These are phyloP conservation scores for Alternaria infectoria DNA, from an alignment of 2,329 filamentous ascomycete species.

Conservation along the genomic window DNA sequence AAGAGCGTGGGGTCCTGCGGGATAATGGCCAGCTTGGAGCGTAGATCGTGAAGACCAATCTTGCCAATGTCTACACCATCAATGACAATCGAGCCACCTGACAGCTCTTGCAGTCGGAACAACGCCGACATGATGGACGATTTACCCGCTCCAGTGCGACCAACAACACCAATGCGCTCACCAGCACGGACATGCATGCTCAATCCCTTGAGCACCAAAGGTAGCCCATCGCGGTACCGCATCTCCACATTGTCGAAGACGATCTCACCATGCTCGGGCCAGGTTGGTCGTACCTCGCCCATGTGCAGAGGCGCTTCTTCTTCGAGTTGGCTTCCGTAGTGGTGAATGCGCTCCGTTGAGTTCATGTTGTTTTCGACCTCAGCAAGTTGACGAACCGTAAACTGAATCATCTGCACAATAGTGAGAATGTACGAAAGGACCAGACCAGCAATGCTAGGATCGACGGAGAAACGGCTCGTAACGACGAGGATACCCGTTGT, in stretches of 20 bases:
- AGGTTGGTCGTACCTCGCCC: slow-evolving; percentile 70
- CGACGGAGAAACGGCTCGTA: slow-evolving; percentile 84
- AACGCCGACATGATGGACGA: slow-evolving; percentile 83
- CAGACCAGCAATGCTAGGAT: slow-evolving; percentile 83
- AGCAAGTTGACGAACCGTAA: slow-evolving; percentile 89
- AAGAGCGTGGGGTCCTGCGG: slow-evolving; percentile 86
- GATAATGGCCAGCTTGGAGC: slow-evolving; percentile 80
- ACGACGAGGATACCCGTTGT: slow-evolving; percentile 89
- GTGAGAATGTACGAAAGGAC: slow-evolving; percentile 92
- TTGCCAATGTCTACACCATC: slow-evolving; percentile 67
- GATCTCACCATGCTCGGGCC: slow-evolving; percentile 84
- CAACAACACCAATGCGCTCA: slow-evolving; percentile 81
- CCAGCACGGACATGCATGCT: slow-evolving; percentile 74
- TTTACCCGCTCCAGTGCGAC: slow-evolving; percentile 82
- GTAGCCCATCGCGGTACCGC: slow-evolving; percentile 59
- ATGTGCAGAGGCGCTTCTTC: slow-evolving; percentile 87
- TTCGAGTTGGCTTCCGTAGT: slow-evolving; percentile 86
- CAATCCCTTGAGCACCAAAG: slow-evolving; percentile 57
- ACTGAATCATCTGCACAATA: slow-evolving; percentile 95
- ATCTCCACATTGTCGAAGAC: slow-evolving; percentile 58
- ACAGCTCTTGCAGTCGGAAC: slow-evolving; percentile 69
- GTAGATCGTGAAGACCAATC: slow-evolving; percentile 75
- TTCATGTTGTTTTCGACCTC: slow-evolving; percentile 99
- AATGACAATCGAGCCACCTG: slow-evolving; percentile 56
- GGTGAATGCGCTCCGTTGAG: slow-evolving; percentile 86